Conservation (phyloP, 805 yeast species). For the Candida maris region DNA sequence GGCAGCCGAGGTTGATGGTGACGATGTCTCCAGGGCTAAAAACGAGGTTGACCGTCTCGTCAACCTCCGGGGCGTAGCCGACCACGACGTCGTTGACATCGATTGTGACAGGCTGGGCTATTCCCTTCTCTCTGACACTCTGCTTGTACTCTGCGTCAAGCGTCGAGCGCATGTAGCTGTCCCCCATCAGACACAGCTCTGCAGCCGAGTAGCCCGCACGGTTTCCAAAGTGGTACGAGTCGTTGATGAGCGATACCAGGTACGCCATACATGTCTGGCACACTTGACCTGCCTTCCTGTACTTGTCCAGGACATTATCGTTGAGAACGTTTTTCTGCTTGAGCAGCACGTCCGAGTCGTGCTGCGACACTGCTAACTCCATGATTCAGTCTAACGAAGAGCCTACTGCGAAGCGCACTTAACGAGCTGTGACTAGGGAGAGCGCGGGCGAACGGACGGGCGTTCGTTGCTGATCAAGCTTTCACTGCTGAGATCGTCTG, state of each 20-base stretch:
- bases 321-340: constrained; percentile 68
- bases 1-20: constrained; percentile 82
- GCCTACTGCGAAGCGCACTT: too few relatives aligned
- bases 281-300: constrained; percentile 85
- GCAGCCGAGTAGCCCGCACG: constrained; percentile 49
- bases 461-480: too few relatives aligned
- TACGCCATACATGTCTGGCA: constrained; percentile 77
- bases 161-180: constrained; percentile 63
- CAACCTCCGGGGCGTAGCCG: constrained; percentile 87
- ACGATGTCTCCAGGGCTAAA: constrained; percentile 79
- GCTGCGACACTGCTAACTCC: constrained; percentile 75
- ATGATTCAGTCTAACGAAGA: constrained; percentile 35
- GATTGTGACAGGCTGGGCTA: constrained; percentile 86
- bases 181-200: constrained; percentile 81
- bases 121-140: constrained; percentile 80
- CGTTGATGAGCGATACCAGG: constrained; percentile 62
- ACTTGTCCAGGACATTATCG: constrained; percentile 66
- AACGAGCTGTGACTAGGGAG: too few relatives aligned
- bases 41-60: constrained; percentile 44
- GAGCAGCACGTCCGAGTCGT: constrained; percentile 68
- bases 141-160: constrained; percentile 57
- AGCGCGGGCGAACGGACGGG: too few relatives aligned
- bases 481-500: too few relatives aligned
- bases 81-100: constrained; percentile 74
- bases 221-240: constrained; percentile 61